These are phyloP conservation scores for Trichomonas tenax DNA, from an alignment of 208 protist species.

Conservation along the genomic window DNA sequence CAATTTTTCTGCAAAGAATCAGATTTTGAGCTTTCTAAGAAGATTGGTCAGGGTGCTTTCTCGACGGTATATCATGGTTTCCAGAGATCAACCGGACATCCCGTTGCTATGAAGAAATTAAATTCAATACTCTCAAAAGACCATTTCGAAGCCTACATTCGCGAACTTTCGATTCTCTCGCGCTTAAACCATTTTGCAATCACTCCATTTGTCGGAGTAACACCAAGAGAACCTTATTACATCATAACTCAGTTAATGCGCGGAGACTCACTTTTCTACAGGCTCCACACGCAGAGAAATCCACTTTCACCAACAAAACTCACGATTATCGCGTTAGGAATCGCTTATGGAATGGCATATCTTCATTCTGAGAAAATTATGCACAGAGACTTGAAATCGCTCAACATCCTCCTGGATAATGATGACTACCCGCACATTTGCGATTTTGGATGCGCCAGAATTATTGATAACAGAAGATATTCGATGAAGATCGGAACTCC, in stretches of 20 bases:
- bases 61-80: neutral
- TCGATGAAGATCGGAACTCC: neutral
- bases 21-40: neutral
- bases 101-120: neutral
- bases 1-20: neutral
- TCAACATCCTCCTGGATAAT: conserved; percentile 37
- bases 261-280: neutral
- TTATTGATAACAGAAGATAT: neutral
- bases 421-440: neutral
- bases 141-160: neutral
- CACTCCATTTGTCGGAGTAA: neutral
- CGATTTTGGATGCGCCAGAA: neutral
- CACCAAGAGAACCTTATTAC: neutral
- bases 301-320: neutral
- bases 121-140: neutral
- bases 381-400: conserved; percentile 43
- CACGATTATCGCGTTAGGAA: conserved; percentile 30
- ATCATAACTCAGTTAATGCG: neutral
- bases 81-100: neutral
- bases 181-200: neutral
- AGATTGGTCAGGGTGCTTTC: neutral
- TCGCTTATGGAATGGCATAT: conserved; percentile 42
- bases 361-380: conserved; percentile 39
- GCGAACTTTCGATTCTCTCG: neutral
- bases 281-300: neutral